Evolutionary conservation across 1,284 basidiomycete genomes (phyloP).

Genomic region (Violaceomyces palustris): DNA sequence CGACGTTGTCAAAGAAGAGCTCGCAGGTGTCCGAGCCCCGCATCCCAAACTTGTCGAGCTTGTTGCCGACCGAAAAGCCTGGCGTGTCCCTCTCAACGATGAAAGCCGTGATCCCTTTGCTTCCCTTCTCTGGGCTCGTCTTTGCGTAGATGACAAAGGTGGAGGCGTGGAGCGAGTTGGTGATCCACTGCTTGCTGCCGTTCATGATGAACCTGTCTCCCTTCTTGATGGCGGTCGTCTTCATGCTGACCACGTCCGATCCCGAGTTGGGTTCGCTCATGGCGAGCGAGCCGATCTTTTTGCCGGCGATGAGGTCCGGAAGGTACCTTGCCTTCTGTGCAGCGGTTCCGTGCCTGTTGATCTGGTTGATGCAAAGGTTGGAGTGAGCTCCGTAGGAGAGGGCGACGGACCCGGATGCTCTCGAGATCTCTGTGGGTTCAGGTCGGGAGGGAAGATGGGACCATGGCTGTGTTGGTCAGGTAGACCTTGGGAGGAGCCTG

Average conservation of each 20-base stretch:
- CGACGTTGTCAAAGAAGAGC: constrained; percentile 83
- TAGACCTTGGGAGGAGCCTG: background rate
- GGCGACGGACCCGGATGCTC: constrained; percentile 81
- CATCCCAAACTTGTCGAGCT: constrained; percentile 95
- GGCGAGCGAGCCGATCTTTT: constrained; percentile 81
- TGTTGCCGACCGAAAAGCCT: constrained; percentile 83
- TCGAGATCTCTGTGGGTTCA: constrained; percentile 64
- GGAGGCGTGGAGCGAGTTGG: constrained; percentile 82
- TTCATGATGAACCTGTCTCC: constrained; percentile 72
- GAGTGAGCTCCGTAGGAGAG: constrained; percentile 85
- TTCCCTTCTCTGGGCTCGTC: constrained; percentile 69
- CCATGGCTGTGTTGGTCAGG: too few species aligned
- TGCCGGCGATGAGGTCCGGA: constrained; percentile 71
- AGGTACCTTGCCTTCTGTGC: constrained; percentile 83
- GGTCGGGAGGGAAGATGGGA: background rate
- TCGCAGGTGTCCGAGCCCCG: constrained; percentile 91
- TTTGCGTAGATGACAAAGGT: constrained; percentile 92
- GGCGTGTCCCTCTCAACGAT: constrained; percentile 74
- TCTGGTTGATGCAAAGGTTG: constrained; percentile 58
- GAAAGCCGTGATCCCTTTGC: constrained; percentile 88
- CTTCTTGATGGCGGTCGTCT: constrained; percentile 70
- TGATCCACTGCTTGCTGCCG: constrained; percentile 95
- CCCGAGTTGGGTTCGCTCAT: constrained; percentile 90
- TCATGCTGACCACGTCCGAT: constrained; percentile 90
- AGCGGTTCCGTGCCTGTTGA: constrained; percentile 78